Conservation (phyloP, 495 filamentous ascomycete species). For the Pseudevernia furfuracea region DNA sequence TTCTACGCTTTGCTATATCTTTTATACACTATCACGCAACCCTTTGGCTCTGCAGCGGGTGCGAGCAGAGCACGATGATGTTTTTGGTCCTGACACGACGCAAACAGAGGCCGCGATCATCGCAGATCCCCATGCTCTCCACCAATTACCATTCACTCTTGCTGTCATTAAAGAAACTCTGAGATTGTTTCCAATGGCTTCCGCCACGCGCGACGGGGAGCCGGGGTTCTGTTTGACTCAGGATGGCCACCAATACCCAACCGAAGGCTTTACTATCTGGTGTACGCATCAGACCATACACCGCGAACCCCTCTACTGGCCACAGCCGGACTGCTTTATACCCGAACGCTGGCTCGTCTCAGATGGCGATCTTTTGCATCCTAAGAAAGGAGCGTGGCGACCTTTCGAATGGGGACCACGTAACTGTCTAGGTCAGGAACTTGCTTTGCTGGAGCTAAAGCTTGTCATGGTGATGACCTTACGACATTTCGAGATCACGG, state of each 20-base stretch:
- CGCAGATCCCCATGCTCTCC: slow-evolving; percentile 34
- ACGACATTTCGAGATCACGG: slow-evolving; percentile 30
- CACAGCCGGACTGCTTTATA: slow-evolving; percentile 31
- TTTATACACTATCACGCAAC: slow-evolving; percentile 41
- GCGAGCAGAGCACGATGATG: slow-evolving; percentile 39
- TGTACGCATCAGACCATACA: slow-evolving; percentile 26
- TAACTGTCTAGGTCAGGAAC: slow-evolving; percentile 45
- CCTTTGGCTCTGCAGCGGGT: slow-evolving; percentile 36
- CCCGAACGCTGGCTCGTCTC: slow-evolving; percentile 28
- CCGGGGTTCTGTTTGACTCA: slow-evolving; percentile 32
- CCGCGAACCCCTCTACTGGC: slow-evolving; percentile 29
- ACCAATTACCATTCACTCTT: slow-evolving; percentile 37
- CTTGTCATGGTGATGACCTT: slow-evolving; percentile 34
- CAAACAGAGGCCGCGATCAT: slow-evolving; percentile 25
- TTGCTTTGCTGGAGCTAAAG: slow-evolving; percentile 39
- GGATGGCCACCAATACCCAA: slow-evolving; percentile 30
- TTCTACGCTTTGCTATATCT: slow-evolving; percentile 30
- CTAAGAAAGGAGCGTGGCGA: slow-evolving; percentile 34
- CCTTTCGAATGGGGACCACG: slow-evolving; percentile 44
- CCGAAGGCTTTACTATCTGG: slow-evolving; percentile 30
- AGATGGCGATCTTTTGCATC: slow-evolving; percentile 14
- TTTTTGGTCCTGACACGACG: slow-evolving; percentile 30
- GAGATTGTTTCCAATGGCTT: slow-evolving; percentile 38
- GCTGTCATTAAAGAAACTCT: slow-evolving; percentile 46
- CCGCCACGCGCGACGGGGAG: slow-evolving; percentile 32